Evolutionary conservation across 1,284 basidiomycete genomes (phyloP).

Genomic region (Trametes sp.): DNA sequence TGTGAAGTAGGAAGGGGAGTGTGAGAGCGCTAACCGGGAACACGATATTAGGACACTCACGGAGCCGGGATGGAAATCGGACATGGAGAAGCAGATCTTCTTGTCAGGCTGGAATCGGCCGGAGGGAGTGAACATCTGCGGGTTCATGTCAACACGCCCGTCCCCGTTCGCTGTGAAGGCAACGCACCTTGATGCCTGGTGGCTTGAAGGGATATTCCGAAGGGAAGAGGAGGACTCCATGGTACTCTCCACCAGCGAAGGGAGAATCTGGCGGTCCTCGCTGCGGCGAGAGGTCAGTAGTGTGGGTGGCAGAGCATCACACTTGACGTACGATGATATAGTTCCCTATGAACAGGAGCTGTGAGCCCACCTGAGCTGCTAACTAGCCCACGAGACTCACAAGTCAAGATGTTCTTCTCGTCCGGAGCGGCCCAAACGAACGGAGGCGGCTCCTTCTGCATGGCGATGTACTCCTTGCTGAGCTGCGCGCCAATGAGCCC

Average conservation of each 20-base stretch:
- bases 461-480: constrained; percentile 88
- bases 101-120: constrained; percentile 93
- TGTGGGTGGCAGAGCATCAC: constrained; percentile 12
- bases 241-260: constrained; percentile 93
- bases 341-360: constrained; percentile 68
- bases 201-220: constrained; percentile 95
- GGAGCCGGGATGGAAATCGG: constrained; percentile 90
- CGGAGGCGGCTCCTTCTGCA: constrained; percentile 94
- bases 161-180: neutral
- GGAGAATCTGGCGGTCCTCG: constrained; percentile 94
- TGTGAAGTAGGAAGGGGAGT: constrained; percentile 39
- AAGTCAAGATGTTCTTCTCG: constrained; percentile 94
- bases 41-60: constrained; percentile 56
- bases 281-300: constrained; percentile 49
- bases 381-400: constrained; percentile 53
- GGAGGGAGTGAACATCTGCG: constrained; percentile 91
- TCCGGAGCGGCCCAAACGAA: constrained; percentile 94
- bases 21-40: neutral
- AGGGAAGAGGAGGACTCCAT: constrained; percentile 89
- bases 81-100: constrained; percentile 98
- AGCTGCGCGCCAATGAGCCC: constrained; percentile 56
- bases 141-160: neutral
- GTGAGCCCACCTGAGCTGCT: constrained; percentile 12
- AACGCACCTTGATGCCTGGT: constrained; percentile 88
- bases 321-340: constrained; percentile 78